These are phyloP conservation scores for Pythium insidiosum DNA, from an alignment of 352 stramenopile species.

Conservation along the genomic window DNA sequence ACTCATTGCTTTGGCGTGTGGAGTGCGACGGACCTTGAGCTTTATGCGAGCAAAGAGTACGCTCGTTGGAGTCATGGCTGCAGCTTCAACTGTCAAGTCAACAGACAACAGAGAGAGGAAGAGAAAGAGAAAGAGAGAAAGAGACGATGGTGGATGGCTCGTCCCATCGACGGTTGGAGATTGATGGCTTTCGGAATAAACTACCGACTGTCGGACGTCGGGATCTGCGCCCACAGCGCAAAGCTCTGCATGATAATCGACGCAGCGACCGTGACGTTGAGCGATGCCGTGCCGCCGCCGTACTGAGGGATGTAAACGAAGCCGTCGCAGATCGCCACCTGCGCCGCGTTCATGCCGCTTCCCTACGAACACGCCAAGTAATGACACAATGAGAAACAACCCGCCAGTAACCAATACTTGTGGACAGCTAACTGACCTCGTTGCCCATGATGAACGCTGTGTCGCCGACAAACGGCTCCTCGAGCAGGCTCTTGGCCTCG, in stretches of 20 bases:
- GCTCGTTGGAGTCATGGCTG: too few species aligned
- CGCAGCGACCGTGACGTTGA: constrained; percentile 94
- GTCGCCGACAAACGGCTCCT: constrained; percentile 65
- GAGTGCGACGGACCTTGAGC: too few species aligned
- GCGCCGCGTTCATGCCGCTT: constrained; percentile 87
- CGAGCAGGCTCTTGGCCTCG: constrained; percentile 59
- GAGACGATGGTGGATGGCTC: too few species aligned
- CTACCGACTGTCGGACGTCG: too few species aligned
- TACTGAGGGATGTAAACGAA: constrained; percentile 96
- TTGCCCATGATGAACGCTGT: constrained; percentile 96
- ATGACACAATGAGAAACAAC: constrained; percentile 1
- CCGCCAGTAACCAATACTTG: background rate
- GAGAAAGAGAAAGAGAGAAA: too few species aligned
- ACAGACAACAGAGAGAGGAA: too few species aligned
- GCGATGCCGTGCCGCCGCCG: constrained; percentile 89
- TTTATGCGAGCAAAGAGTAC: too few species aligned
- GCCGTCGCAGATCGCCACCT: constrained; percentile 89
- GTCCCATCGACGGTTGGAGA: too few species aligned
- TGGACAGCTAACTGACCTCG: constrained; percentile 38
- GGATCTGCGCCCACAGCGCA: constrained; percentile 53
- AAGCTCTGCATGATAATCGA: constrained; percentile 93
- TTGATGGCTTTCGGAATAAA: too few species aligned
- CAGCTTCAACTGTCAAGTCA: too few species aligned
- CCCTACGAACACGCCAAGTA: too few species aligned
- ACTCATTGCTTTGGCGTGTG: too few species aligned